These are phyloP conservation scores for Gamarada debralockiae DNA, from an alignment of 495 filamentous ascomycete genomes.

Conservation along the genomic window DNA sequence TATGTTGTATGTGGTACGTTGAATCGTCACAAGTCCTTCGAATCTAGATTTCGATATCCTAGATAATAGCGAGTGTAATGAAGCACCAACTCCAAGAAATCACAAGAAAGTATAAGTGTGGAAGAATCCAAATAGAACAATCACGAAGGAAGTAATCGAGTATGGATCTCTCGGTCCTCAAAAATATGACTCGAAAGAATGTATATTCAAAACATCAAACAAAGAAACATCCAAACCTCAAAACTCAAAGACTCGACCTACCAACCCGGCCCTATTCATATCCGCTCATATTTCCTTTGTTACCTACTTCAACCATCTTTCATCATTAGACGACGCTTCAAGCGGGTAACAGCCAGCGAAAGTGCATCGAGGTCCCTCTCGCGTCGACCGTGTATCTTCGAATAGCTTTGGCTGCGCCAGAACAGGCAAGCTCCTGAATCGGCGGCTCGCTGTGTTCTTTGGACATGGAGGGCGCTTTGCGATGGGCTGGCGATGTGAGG, in stretches of 20 bases:
- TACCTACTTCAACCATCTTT: too few relatives aligned
- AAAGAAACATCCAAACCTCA: constrained; percentile 16
- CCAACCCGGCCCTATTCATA: constrained; percentile 3
- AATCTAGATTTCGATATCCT: not conserved
- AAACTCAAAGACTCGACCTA: constrained; percentile 9
- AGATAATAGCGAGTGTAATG: not conserved
- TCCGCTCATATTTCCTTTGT: constrained; percentile 8
- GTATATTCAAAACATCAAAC: constrained; percentile 5
- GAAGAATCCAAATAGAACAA: not conserved
- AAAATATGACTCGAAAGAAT: constrained; percentile 9
- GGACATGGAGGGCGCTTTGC: not conserved
- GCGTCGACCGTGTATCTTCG: constrained; percentile 22
- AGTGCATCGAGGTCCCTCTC: constrained; percentile 8
- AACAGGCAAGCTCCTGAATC: too few relatives aligned
- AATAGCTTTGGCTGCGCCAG: constrained; percentile 16
- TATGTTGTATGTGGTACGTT: not conserved
- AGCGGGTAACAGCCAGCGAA: constrained; percentile 1
- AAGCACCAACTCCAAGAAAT: not conserved
- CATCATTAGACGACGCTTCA: constrained; percentile 11
- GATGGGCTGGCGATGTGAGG: constrained; percentile 9
- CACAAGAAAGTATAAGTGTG: not conserved
- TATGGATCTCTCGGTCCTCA: not conserved
- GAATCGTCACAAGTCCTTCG: not conserved
- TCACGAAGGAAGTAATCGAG: not conserved
- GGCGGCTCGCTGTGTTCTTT: too few relatives aligned